A percentile compares a stretch with the other conserved stretches of the same genome.
phyloP scores from a whole-genome alignment of 805 yeast species.

The Starmerella apicola region DNA sequence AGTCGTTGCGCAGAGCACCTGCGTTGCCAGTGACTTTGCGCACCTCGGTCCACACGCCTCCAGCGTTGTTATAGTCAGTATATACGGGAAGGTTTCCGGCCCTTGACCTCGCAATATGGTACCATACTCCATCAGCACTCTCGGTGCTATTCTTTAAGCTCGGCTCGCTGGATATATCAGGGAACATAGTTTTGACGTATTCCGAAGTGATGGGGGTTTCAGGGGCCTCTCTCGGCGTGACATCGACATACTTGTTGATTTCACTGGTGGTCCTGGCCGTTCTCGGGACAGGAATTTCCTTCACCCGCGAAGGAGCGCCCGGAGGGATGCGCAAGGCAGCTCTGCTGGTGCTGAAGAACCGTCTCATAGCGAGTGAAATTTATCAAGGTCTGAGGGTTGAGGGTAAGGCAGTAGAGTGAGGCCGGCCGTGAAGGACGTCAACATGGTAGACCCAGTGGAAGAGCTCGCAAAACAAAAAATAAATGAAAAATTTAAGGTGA shows the following conservation, averaged over 20 bases:
- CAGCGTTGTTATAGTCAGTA: constrained; percentile 50
- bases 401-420: not conserved
- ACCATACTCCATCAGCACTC: constrained; percentile 15
- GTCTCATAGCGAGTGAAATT: constrained; percentile 5
- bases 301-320: constrained; percentile 13
- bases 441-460: too few relatives aligned
- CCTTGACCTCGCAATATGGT: constrained; percentile 19
- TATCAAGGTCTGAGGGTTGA: not conserved
- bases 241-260: constrained; percentile 7
- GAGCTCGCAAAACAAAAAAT: too few relatives aligned
- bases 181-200: constrained; percentile 10
- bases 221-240: constrained; percentile 1
- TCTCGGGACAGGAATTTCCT: constrained; percentile 43
- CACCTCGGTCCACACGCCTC: constrained; percentile 56
- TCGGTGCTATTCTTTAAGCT: not conserved
- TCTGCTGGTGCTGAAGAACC: constrained; percentile 14
- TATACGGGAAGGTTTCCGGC: constrained; percentile 72
- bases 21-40: constrained; percentile 61
- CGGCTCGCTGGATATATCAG: constrained; percentile 1
- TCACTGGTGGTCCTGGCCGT: constrained; percentile 21
- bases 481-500: too few relatives aligned
- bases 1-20: constrained; percentile 51
- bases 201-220: not conserved
- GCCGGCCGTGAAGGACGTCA: too few relatives aligned
- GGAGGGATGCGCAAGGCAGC: constrained; percentile 7